These are phyloP conservation scores for Irpex sp. DNA, from an alignment of 1,284 basidiomycete species.

Conservation along the genomic window DNA sequence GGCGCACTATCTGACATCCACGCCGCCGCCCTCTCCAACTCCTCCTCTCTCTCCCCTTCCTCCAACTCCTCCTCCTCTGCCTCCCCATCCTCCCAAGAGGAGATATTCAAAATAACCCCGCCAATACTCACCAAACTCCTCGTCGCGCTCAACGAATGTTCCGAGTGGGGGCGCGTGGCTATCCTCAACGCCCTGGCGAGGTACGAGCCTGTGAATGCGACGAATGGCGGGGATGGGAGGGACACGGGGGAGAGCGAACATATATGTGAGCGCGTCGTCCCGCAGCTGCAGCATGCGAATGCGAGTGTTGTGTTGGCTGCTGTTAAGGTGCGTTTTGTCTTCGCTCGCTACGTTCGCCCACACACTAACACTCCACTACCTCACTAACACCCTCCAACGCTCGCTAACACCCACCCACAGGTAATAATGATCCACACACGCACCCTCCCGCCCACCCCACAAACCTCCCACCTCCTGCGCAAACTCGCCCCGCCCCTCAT, in stretches of 20 bases:
- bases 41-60: too few species aligned
- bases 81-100: constrained; percentile 51
- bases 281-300: constrained; percentile 97
- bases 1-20: constrained; percentile 4
- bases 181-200: constrained; percentile 84
- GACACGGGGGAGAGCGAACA: constrained; percentile 97
- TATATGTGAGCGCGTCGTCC: constrained; percentile 96
- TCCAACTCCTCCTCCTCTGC: constrained; percentile 36
- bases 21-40: too few species aligned
- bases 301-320: constrained; percentile 93
- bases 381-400: background rate
- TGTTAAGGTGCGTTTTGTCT: constrained; percentile 62
- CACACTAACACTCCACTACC: too few species aligned
- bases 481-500: constrained; percentile 98
- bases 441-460: constrained; percentile 77
- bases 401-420: constrained; percentile 31
- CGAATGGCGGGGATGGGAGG: too few species aligned
- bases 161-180: constrained; percentile 97
- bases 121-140: constrained; percentile 85
- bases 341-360: background rate
- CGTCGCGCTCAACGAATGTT: constrained; percentile 96
- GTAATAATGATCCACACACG: constrained; percentile 98
- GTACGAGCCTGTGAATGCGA: constrained; percentile 58
- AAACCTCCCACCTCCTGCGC: constrained; percentile 70
- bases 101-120: constrained; percentile 78